Percentiles rank a stretch among this genome's conserved stretches.
Evolutionary conservation across 163 green algal species (phyloP).

Genomic region (Picocystis sp.): DNA sequence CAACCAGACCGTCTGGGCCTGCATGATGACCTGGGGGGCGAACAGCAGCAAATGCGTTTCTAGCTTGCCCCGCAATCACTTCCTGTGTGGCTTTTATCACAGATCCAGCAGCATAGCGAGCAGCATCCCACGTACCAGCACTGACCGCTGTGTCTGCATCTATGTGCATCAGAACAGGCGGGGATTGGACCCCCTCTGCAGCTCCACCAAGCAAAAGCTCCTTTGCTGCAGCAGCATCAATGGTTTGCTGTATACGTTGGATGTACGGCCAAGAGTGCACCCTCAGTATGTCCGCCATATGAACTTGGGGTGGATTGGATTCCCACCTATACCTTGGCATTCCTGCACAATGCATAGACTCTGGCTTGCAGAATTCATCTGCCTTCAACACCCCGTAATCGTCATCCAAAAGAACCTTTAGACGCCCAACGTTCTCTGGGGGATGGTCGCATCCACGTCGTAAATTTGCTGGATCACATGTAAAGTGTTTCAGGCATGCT

Average conservation of each 20-base stretch:
- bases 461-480: constrained; percentile 11
- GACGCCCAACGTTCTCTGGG: constrained; percentile 62
- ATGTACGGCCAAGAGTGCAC: constrained; percentile 83
- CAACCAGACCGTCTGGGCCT: constrained; percentile 55
- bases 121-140: constrained; percentile 41
- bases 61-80: constrained; percentile 38
- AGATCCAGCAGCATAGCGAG: constrained; percentile 53
- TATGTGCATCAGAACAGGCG: constrained; percentile 34
- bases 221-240: constrained; percentile 6
- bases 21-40: constrained; percentile 68
- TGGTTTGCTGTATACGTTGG: constrained; percentile 29
- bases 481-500: constrained; percentile 12
- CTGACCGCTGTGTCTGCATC: constrained; percentile 71
- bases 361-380: constrained; percentile 10
- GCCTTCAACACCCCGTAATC: constrained; percentile 10
- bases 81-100: constrained; percentile 51
- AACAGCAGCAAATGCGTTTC: constrained; percentile 74
- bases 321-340: constrained; percentile 1
- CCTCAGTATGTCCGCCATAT: constrained; percentile 60
- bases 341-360: constrained; percentile 5
- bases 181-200: neutral
- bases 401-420: constrained; percentile 38
- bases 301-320: constrained; percentile 12
- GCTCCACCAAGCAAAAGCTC: neutral
- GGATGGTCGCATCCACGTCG: constrained; percentile 16